Evolutionary conservation across 345 rosid genomes (phyloP).

Genomic region (Brassica nigra): DNA sequence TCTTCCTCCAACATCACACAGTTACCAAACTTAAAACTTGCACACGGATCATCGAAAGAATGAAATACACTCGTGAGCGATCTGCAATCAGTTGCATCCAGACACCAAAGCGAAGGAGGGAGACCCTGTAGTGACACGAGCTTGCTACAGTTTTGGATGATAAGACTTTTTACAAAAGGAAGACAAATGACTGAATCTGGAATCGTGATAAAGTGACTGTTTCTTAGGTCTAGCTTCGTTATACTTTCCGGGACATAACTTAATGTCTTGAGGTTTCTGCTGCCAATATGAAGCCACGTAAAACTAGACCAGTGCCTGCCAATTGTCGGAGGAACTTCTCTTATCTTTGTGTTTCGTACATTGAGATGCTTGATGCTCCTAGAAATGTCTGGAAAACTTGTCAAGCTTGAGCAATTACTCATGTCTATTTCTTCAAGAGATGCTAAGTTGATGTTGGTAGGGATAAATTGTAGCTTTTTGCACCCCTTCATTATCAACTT

Average conservation of each 20-base stretch:
- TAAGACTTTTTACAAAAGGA: background rate
- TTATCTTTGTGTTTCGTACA: background rate
- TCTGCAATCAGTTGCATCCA: conserved; percentile 1
- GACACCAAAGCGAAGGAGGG: background rate
- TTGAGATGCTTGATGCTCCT: background rate
- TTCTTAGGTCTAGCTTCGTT: background rate
- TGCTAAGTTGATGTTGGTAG: background rate
- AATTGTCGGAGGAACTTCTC: background rate
- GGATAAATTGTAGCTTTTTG: background rate
- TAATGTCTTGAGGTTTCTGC: background rate
- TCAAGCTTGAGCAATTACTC: background rate
- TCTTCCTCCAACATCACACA: background rate
- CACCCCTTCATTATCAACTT: background rate
- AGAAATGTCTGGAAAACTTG: background rate
- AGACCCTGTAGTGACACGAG: background rate
- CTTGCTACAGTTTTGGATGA: background rate
- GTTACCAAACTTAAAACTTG: background rate
- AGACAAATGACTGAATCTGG: background rate
- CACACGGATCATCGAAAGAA: background rate
- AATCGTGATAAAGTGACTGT: background rate
- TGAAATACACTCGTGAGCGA: background rate
- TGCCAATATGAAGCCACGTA: background rate
- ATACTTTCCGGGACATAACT: background rate
- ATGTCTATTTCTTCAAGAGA: background rate
- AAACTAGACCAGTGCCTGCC: background rate